These are phyloP conservation scores for Magnaporthales sp. DNA, from an alignment of 2,329 filamentous ascomycete species.

Conservation along the genomic window DNA sequence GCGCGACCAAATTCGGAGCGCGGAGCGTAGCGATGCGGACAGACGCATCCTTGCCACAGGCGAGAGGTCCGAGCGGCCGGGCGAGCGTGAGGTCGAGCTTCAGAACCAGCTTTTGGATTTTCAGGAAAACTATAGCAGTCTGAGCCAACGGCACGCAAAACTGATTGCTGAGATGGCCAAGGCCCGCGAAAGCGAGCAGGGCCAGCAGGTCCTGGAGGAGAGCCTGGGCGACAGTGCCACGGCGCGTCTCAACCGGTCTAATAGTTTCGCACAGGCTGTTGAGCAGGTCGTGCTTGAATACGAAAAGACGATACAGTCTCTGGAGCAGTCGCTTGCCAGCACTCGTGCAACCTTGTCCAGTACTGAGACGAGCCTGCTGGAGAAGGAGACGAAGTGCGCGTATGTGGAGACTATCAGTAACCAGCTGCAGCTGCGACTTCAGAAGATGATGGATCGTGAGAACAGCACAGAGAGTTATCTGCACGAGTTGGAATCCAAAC, in stretches of 20 bases:
- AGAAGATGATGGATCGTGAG: constrained; percentile 89
- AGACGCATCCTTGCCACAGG: constrained; percentile 46
- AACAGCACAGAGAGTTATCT: constrained; percentile 87
- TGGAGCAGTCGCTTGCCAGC: constrained; percentile 85
- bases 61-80: constrained; percentile 70
- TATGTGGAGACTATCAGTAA: constrained; percentile 88
- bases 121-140: constrained; percentile 88
- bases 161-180: constrained; percentile 89
- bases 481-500: constrained; percentile 80
- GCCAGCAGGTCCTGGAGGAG: constrained; percentile 48
- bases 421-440: constrained; percentile 81
- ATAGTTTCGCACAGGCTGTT: constrained; percentile 90
- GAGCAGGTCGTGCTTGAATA: constrained; percentile 96
- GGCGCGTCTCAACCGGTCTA: constrained; percentile 86
- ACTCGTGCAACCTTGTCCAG: constrained; percentile 75
- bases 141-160: constrained; percentile 90
- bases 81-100: constrained; percentile 78
- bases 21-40: constrained; percentile 54
- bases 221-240: constrained; percentile 69
- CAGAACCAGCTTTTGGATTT: constrained; percentile 89
- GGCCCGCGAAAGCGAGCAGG: constrained; percentile 63
- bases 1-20: constrained; percentile 83
- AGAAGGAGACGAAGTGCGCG: constrained; percentile 88
- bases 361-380: constrained; percentile 78
- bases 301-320: constrained; percentile 92